A percentile compares a stretch with the other conserved stretches of the same genome.
These are phyloP conservation scores for Epichloe coenophiala DNA, from an alignment of 2,329 filamentous ascomycete genomes.

Conservation along the genomic window DNA sequence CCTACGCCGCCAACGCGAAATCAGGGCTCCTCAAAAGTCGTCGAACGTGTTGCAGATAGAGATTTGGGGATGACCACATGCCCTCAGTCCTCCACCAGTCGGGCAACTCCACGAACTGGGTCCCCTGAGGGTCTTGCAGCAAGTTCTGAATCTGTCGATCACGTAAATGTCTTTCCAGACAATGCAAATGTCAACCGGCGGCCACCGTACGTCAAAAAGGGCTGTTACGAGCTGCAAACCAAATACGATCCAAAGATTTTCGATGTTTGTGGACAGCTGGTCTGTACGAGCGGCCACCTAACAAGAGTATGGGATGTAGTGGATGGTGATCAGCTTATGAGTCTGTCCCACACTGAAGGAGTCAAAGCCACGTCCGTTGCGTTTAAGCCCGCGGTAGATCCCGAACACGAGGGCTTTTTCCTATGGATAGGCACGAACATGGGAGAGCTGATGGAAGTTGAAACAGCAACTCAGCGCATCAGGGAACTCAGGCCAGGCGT, in stretches of 20 bases:
- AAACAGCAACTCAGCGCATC: slow-evolving; percentile 61
- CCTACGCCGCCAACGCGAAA: slow-evolving; percentile 17
- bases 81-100: slow-evolving; percentile 7
- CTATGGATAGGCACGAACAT: slow-evolving; percentile 84
- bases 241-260: slow-evolving; percentile 80
- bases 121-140: slow-evolving; percentile 11
- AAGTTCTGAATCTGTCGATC: slow-evolving; percentile 31
- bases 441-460: slow-evolving; percentile 81
- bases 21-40: slow-evolving; percentile 19
- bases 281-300: slow-evolving; percentile 75
- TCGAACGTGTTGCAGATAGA: slow-evolving; percentile 22
- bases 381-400: slow-evolving; percentile 70
- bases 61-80: slow-evolving; percentile 3
- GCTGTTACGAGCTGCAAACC: slow-evolving; percentile 62
- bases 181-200: slow-evolving; percentile 71
- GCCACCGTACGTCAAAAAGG: slow-evolving; percentile 60
- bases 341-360: slow-evolving; percentile 70
- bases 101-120: background rate
- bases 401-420: slow-evolving; percentile 66
- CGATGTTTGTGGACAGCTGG: slow-evolving; percentile 75
- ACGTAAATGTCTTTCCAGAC: slow-evolving; percentile 63
- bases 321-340: slow-evolving; percentile 72
- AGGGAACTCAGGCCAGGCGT: slow-evolving; percentile 56
- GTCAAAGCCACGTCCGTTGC: slow-evolving; percentile 67
- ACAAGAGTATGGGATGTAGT: slow-evolving; percentile 80